Conservation (phyloP, 1,284 basidiomycete genomes). For the Ustilago cynodontis region DNA sequence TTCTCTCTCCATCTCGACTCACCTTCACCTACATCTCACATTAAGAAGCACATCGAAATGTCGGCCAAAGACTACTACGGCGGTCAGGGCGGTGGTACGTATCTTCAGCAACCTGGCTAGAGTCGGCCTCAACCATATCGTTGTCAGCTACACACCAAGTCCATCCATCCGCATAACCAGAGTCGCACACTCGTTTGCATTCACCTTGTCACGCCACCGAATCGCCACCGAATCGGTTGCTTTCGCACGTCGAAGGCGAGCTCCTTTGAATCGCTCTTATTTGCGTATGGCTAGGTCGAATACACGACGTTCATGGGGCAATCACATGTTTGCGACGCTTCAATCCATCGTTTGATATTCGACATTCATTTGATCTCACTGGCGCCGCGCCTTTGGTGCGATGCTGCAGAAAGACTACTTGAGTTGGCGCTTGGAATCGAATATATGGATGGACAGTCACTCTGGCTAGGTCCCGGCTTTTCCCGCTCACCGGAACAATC, state of each 20-base stretch:
- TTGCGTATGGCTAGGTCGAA: not conserved
- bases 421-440: no score
- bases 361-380: not conserved
- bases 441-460: not conserved
- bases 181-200: not conserved
- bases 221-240: not conserved
- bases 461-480: not conserved
- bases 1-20: not conserved
- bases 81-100: constrained; percentile 49
- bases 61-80: constrained; percentile 60
- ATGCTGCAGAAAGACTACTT: no score
- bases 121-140: constrained; percentile 8
- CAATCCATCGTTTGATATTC: not conserved
- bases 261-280: not conserved
- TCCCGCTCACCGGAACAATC: not conserved
- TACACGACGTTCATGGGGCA: not conserved
- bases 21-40: not conserved
- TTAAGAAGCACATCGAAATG: constrained; percentile 20
- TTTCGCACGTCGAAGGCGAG: not conserved
- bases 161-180: constrained; percentile 3
- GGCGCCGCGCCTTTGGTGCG: no score
- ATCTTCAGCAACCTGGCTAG: constrained; percentile 7
- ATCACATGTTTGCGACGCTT: not conserved
- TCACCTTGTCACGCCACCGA: not conserved
- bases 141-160: not conserved